These are phyloP conservation scores for Glomus cerebriforme DNA, from an alignment of 192 early-diverging fungal species.

Conservation along the genomic window DNA sequence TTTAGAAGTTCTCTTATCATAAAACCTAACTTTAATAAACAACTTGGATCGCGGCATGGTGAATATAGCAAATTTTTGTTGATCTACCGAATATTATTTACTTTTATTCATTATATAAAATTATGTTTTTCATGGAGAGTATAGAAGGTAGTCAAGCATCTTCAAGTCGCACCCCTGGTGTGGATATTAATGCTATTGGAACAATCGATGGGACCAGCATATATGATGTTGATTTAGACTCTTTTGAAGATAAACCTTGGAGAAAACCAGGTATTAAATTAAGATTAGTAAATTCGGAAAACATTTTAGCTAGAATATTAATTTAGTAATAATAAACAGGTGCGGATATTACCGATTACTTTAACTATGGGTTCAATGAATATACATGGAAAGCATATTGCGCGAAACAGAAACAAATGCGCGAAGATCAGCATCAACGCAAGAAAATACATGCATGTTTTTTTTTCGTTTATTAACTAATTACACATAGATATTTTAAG, in stretches of 20 bases:
- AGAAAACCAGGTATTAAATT: slow-evolving; percentile 64
- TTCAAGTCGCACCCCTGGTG: slow-evolving; percentile 36
- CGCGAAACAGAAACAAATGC: slow-evolving; percentile 86
- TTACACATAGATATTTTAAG: too few species aligned
- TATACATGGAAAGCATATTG: slow-evolving; percentile 93
- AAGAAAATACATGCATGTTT: slow-evolving; percentile 50
- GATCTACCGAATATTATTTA: neutral
- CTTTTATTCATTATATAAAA: neutral
- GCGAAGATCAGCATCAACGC: slow-evolving; percentile 65
- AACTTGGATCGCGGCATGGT: slow-evolving; percentile 12
- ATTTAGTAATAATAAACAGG: slow-evolving; percentile 48
- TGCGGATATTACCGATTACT: slow-evolving; percentile 98
- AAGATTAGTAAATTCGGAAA: too few species aligned
- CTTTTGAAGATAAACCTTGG: slow-evolving; percentile 97
- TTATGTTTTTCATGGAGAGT: slow-evolving; percentile 7
- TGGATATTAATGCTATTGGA: slow-evolving; percentile 75
- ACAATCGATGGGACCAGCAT: slow-evolving; percentile 79
- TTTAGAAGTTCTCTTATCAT: slow-evolving; percentile 20
- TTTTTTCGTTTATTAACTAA: neutral
- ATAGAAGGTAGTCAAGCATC: slow-evolving; percentile 44
- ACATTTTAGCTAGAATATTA: neutral
- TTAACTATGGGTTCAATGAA: slow-evolving; percentile 99
- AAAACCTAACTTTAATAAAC: slow-evolving; percentile 38
- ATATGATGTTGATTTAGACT: slow-evolving; percentile 89
- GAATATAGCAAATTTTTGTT: neutral